Evolutionary conservation across 257 asterid species (phyloP).

Genomic region (Przewalskia tangutica): DNA sequence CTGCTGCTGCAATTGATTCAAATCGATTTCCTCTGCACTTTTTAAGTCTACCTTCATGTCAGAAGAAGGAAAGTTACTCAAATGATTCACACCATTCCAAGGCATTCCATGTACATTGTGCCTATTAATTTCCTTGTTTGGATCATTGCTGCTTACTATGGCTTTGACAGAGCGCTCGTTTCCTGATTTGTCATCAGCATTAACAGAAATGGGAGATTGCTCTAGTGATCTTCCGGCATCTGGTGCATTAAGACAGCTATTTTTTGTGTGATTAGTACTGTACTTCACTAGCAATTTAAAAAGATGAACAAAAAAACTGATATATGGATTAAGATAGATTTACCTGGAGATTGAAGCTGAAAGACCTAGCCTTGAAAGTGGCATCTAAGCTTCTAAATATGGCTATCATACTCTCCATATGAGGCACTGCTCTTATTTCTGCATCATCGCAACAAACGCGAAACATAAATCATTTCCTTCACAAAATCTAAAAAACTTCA

Average conservation of each 20-base stretch:
- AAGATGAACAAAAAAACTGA: background rate
- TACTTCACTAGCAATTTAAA: background rate
- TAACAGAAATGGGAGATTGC: background rate
- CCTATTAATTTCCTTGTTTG: background rate
- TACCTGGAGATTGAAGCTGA: constrained; percentile 46
- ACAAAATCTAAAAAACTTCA: background rate
- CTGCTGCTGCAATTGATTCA: constrained; percentile 11
- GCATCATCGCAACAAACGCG: constrained; percentile 5
- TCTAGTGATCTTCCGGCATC: constrained; percentile 1
- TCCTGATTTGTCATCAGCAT: background rate
- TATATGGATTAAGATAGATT: background rate
- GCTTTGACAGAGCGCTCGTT: background rate
- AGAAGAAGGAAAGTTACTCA: background rate
- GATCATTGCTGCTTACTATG: background rate
- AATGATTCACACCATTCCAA: background rate
- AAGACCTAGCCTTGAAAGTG: constrained; percentile 33
- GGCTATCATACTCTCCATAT: constrained; percentile 50
- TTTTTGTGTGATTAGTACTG: background rate
- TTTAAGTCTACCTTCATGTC: background rate
- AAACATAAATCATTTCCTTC: background rate
- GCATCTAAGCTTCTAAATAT: constrained; percentile 53
- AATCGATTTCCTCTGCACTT: constrained; percentile 10
- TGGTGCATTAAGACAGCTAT: background rate
- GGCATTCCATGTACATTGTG: background rate
- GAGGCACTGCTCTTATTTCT: constrained; percentile 65